Percentiles rank a stretch among this genome's conserved stretches.
These are phyloP conservation scores for Forsythia suspensa DNA, from an alignment of 257 asterid genomes.

Conservation along the genomic window DNA sequence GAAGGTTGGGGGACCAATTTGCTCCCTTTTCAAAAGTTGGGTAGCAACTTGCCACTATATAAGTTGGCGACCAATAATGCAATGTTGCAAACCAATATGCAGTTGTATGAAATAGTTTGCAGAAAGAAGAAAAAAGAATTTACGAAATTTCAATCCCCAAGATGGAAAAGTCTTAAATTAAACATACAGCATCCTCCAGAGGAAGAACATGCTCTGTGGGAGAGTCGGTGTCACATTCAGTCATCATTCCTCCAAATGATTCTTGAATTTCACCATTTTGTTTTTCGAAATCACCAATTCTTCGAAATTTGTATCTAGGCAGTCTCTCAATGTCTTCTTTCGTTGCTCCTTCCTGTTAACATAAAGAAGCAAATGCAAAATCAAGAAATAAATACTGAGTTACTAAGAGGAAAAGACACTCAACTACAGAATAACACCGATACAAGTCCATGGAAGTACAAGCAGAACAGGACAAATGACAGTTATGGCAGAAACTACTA, in stretches of 20 bases:
- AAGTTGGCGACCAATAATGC: neutral
- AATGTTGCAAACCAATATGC: neutral
- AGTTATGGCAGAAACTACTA: neutral
- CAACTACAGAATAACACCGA: neutral
- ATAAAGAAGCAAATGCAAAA: constrained; percentile 5
- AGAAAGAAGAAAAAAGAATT: neutral
- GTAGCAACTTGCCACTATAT: neutral
- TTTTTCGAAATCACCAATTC: constrained; percentile 88
- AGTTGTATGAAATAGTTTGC: neutral
- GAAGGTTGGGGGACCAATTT: neutral
- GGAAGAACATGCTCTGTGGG: constrained; percentile 88
- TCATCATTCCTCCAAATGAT: constrained; percentile 92
- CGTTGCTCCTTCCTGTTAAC: constrained; percentile 93
- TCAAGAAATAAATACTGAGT: neutral
- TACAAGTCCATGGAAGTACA: neutral
- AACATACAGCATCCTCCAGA: constrained; percentile 84
- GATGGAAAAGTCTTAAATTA: neutral
- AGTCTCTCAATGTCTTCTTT: constrained; percentile 91
- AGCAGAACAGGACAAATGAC: neutral
- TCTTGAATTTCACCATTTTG: constrained; percentile 91
- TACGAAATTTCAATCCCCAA: neutral
- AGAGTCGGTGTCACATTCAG: constrained; percentile 70
- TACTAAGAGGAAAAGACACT: neutral
- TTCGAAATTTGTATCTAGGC: constrained; percentile 74
- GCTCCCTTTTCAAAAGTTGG: neutral